Conservation (phyloP, 23 red algal genomes). For the Agarophyton chilense region DNA sequence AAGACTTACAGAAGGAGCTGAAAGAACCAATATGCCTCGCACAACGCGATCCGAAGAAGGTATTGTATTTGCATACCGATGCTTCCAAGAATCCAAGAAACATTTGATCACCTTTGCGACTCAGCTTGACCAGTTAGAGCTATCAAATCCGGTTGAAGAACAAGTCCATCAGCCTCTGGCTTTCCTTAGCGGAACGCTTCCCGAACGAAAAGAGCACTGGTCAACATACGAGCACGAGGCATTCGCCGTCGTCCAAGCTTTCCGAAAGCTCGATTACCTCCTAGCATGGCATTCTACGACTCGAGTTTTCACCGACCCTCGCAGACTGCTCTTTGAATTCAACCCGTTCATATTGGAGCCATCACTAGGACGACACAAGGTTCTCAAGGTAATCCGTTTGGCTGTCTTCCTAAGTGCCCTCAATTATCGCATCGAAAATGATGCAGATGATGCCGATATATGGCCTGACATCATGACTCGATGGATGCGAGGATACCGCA, state of each 20-base stretch:
- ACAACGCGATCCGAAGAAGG: conserved; percentile 10
- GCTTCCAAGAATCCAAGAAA: conserved; percentile 32
- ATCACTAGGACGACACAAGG: conserved; percentile 32
- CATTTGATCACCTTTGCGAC: conserved; percentile 14
- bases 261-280: conserved; percentile 19
- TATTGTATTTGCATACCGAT: conserved; percentile 25
- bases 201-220: conserved; percentile 18
- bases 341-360: conserved; percentile 18
- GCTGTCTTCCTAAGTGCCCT: conserved; percentile 16
- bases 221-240: conserved; percentile 36
- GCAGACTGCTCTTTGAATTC: conserved; percentile 27
- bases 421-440: conserved; percentile 18
- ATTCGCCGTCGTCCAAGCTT: conserved; percentile 26
- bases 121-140: background rate
- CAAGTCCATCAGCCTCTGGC: conserved; percentile 6
- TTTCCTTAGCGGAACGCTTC: conserved; percentile 33
- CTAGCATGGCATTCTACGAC: conserved; percentile 8
- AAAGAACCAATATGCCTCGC: conserved; percentile 3
- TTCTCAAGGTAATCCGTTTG: conserved; percentile 19
- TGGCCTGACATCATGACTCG: conserved; percentile 41
- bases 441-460: background rate
- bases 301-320: conserved; percentile 35
- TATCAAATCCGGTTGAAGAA: background rate
- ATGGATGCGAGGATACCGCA: conserved; percentile 16
- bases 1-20: conserved; percentile 26